A percentile compares a stretch with the other conserved stretches of the same genome.
phyloP scores from a whole-genome alignment of 2,329 filamentous ascomycete species.

The Clonostachys sp. region DNA sequence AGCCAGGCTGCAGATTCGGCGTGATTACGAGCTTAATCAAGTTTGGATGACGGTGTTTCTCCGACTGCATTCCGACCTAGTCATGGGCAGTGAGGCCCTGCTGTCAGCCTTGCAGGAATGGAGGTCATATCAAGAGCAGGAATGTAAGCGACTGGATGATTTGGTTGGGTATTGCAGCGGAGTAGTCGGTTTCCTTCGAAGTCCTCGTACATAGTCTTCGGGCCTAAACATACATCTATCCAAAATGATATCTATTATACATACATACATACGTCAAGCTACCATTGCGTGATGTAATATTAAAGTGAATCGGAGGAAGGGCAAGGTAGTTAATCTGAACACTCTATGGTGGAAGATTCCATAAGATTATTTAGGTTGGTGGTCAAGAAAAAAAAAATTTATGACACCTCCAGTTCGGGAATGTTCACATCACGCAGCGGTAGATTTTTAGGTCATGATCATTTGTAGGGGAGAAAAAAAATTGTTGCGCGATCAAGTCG shows the following conservation, averaged over 20 bases:
- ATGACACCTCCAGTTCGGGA: too few relatives aligned
- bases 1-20: conserved; percentile 58
- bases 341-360: too few relatives aligned
- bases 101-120: conserved; percentile 61
- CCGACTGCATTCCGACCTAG: conserved; percentile 63
- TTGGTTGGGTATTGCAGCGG: conserved; percentile 86
- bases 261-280: not conserved
- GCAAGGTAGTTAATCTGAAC: too few relatives aligned
- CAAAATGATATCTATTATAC: not conserved
- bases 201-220: conserved; percentile 40
- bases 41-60: conserved; percentile 98
- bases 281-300: too few relatives aligned
- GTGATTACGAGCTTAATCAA: conserved; percentile 90
- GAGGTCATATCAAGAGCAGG: conserved; percentile 67
- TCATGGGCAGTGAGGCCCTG: conserved; percentile 47
- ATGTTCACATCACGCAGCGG: too few relatives aligned
- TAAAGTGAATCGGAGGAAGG: too few relatives aligned
- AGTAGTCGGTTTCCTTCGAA: conserved; percentile 76
- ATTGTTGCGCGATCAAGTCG: too few relatives aligned
- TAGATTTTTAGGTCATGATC: too few relatives aligned
- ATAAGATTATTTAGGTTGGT: too few relatives aligned
- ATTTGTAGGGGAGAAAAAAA: too few relatives aligned
- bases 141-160: conserved; percentile 65
- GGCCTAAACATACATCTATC: not conserved
- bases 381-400: too few relatives aligned